These are phyloP conservation scores for Yamadazyma atlantica DNA, from an alignment of 1,139 yeast genomes.

Conservation along the genomic window DNA sequence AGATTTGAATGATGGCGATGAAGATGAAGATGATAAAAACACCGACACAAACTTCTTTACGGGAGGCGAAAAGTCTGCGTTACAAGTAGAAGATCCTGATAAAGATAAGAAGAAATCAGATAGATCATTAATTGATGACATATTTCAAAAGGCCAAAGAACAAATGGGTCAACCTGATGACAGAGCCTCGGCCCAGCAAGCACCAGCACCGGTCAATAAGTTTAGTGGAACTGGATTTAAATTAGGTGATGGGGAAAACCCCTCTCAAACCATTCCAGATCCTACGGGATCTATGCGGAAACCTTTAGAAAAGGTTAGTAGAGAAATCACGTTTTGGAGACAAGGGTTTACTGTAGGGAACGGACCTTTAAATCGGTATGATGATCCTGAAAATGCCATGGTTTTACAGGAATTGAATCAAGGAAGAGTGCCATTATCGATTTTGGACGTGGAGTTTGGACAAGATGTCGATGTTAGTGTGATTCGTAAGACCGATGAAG, in stretches of 20 bases:
- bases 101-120: constrained; percentile 38
- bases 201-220: constrained; percentile 12
- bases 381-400: constrained; percentile 81
- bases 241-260: constrained; percentile 63
- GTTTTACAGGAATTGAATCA: constrained; percentile 78
- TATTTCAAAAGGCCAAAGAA: constrained; percentile 46
- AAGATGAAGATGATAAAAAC: constrained; percentile 61
- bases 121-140: constrained; percentile 45
- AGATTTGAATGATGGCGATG: constrained; percentile 42
- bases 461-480: constrained; percentile 96
- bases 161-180: constrained; percentile 46
- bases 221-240: constrained; percentile 79
- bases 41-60: constrained; percentile 80
- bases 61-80: constrained; percentile 92
- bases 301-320: constrained; percentile 53
- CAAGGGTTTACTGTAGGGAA: constrained; percentile 96
- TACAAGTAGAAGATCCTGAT: constrained; percentile 91
- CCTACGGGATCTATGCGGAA: constrained; percentile 27
- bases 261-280: constrained; percentile 38
- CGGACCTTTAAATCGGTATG: constrained; percentile 81
- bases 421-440: constrained; percentile 90
- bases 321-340: constrained; percentile 91
- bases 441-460: constrained; percentile 81
- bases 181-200: constrained; percentile 35
- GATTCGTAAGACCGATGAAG: constrained; percentile 77